phyloP scores from a whole-genome alignment of 176 grass and related monocot genomes.

The Calamus simplicifolius region DNA sequence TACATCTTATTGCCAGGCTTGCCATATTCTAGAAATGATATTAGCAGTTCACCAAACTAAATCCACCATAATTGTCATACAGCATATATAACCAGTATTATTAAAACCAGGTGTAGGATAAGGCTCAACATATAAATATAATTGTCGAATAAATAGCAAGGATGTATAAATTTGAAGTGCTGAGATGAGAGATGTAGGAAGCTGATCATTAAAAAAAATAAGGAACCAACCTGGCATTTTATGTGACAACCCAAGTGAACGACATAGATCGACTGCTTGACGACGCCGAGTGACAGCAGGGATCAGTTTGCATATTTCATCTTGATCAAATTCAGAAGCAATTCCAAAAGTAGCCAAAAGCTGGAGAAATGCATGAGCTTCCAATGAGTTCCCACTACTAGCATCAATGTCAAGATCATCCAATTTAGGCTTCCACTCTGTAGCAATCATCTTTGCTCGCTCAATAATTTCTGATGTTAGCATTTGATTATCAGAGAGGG shows the following conservation, averaged over 20 bases:
- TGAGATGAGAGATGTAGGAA: background rate
- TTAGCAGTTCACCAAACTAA: too few relatives aligned
- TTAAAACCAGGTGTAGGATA: too few relatives aligned
- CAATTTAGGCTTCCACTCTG: conserved; percentile 71
- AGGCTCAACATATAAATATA: too few relatives aligned
- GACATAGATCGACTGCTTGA: conserved; percentile 78
- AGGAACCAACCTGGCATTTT: conserved; percentile 75
- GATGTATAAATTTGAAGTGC: too few relatives aligned
- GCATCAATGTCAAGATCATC: conserved; percentile 70
- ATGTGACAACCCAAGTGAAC: conserved; percentile 65
- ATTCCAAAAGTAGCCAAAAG: conserved; percentile 79
- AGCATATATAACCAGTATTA: too few relatives aligned
- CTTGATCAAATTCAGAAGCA: conserved; percentile 52
- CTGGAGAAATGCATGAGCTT: conserved; percentile 97
- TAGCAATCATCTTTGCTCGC: conserved; percentile 58
- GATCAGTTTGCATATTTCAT: conserved; percentile 81
- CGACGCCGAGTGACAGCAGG: conserved; percentile 78
- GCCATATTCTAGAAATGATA: too few relatives aligned
- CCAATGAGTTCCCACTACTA: conserved; percentile 84
- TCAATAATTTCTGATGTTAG: conserved; percentile 43
- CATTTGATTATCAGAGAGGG: conserved; percentile 21
- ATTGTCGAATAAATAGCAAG: too few relatives aligned
- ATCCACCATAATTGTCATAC: too few relatives aligned
- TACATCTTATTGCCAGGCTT: too few relatives aligned
- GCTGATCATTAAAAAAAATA: conserved; percentile 7